phyloP scores from a whole-genome alignment of 192 early-diverging fungal genomes.

The Blastocladiella britannica region DNA sequence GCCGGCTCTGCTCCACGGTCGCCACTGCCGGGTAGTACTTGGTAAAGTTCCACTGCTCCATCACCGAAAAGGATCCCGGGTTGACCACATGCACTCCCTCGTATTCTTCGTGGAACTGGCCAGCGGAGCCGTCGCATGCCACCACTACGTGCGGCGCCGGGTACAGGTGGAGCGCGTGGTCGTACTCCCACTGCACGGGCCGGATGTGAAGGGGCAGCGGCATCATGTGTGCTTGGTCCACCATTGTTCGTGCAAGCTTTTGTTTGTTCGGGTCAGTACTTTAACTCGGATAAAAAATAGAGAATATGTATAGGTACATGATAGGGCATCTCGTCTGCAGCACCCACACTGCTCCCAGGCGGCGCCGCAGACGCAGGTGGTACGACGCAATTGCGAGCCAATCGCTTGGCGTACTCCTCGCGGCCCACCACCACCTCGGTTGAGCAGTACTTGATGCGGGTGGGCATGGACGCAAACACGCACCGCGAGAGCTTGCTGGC shows the following conservation, averaged over 20 bases:
- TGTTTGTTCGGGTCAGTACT: too few species aligned
- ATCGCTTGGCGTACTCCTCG: slow-evolving; percentile 55
- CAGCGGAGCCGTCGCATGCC: slow-evolving; percentile 67
- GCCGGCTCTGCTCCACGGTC: too few species aligned
- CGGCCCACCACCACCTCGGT: slow-evolving; percentile 81
- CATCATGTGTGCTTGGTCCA: slow-evolving; percentile 67
- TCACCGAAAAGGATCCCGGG: slow-evolving; percentile 50
- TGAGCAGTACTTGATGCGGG: slow-evolving; percentile 69
- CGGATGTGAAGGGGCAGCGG: slow-evolving; percentile 57
- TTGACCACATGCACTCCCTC: slow-evolving; percentile 60
- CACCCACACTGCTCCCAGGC: too few species aligned
- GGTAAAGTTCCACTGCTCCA: too few species aligned
- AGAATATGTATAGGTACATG: slow-evolving; percentile 5
- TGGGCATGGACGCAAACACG: slow-evolving; percentile 64
- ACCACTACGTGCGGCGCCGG: slow-evolving; percentile 71
- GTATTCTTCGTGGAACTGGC: slow-evolving; percentile 53
- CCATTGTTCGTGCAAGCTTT: slow-evolving; percentile 56
- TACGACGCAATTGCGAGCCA: slow-evolving; percentile 54
- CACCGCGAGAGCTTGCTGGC: slow-evolving; percentile 30
- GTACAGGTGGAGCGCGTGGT: slow-evolving; percentile 67
- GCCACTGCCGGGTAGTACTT: too few species aligned
- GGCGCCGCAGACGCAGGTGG: too few species aligned
- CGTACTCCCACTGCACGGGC: slow-evolving; percentile 59
- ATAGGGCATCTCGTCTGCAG: slow-evolving; percentile 9
- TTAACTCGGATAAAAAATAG: slow-evolving; percentile 12